These are phyloP conservation scores for Sordaria brevicollis DNA, from an alignment of 495 filamentous ascomycete species.

Conservation along the genomic window DNA sequence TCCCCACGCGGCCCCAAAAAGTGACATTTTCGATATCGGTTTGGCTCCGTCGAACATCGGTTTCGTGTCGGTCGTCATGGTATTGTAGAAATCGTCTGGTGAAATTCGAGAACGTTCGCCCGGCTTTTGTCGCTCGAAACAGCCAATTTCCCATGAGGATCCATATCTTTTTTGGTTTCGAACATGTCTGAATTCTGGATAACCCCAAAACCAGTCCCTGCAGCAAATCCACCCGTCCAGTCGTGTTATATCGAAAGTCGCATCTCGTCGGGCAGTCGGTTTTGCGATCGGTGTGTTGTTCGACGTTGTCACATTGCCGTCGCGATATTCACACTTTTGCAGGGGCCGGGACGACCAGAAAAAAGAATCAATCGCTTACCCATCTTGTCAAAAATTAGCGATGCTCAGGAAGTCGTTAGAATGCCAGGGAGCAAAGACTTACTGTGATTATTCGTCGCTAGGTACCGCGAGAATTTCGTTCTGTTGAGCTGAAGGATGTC, in stretches of 20 bases:
- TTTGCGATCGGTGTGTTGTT: neutral
- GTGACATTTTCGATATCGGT: neutral
- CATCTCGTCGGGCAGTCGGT: neutral
- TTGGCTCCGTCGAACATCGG: neutral
- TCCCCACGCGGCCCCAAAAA: neutral
- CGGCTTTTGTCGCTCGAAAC: neutral
- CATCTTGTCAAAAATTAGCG: conserved; percentile 31
- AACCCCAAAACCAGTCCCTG: neutral
- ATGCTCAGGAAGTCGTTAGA: neutral
- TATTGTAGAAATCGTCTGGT: neutral
- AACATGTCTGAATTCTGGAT: neutral
- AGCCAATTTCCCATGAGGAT: neutral
- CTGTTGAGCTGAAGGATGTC: conserved; percentile 18
- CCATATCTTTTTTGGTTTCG: neutral
- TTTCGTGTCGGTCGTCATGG: neutral
- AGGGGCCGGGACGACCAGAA: neutral
- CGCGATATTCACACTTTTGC: neutral
- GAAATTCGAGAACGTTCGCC: neutral
- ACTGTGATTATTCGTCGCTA: conserved; percentile 31
- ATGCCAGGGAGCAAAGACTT: conserved; percentile 14
- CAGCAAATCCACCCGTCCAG: neutral
- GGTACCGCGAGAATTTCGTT: conserved; percentile 21
- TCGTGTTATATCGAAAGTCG: neutral
- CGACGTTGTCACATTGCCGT: neutral
- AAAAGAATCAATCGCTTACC: conserved; percentile 33